Conservation (phyloP, 768 basidiomycete species). For the Tephrocybe rancida region DNA sequence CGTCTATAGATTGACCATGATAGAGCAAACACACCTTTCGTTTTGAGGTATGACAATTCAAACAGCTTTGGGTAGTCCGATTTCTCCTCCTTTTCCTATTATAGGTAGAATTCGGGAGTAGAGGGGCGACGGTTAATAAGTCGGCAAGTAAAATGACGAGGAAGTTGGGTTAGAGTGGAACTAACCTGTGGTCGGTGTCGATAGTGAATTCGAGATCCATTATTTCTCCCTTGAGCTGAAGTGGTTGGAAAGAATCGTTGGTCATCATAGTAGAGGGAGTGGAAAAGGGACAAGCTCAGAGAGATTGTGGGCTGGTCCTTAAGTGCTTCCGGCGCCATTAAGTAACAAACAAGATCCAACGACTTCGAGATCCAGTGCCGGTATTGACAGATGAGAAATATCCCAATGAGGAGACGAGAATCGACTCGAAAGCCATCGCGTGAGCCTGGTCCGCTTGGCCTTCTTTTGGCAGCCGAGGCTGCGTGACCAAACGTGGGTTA, state of each 20-base stretch:
- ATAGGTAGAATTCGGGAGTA: slow-evolving; percentile 47
- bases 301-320: slow-evolving; percentile 48
- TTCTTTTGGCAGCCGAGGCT: slow-evolving; percentile 21
- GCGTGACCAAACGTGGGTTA: slow-evolving; percentile 30
- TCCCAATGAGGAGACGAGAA: slow-evolving; percentile 31
- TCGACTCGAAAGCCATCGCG: slow-evolving; percentile 21
- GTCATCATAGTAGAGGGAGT: slow-evolving; percentile 51
- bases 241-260: slow-evolving; percentile 54
- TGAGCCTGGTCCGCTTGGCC: slow-evolving; percentile 21
- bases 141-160: slow-evolving; percentile 42
- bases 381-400: slow-evolving; percentile 38
- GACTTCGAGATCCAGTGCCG: slow-evolving; percentile 48
- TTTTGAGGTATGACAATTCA: slow-evolving; percentile 94
- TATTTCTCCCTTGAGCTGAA: slow-evolving; percentile 74
- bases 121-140: slow-evolving; percentile 51
- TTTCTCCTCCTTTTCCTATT: slow-evolving; percentile 85
- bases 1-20: slow-evolving; percentile 9
- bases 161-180: slow-evolving; percentile 19
- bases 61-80: slow-evolving; percentile 86
- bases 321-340: slow-evolving; percentile 63
- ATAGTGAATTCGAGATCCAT: slow-evolving; percentile 78
- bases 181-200: slow-evolving; percentile 69
- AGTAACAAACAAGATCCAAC: slow-evolving; percentile 52
- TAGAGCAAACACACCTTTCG: slow-evolving; percentile 65
- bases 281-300: slow-evolving; percentile 50